These are phyloP conservation scores for Ascocoryne sarcoides DNA, from an alignment of 2,329 filamentous ascomycete genomes.

Conservation along the genomic window DNA sequence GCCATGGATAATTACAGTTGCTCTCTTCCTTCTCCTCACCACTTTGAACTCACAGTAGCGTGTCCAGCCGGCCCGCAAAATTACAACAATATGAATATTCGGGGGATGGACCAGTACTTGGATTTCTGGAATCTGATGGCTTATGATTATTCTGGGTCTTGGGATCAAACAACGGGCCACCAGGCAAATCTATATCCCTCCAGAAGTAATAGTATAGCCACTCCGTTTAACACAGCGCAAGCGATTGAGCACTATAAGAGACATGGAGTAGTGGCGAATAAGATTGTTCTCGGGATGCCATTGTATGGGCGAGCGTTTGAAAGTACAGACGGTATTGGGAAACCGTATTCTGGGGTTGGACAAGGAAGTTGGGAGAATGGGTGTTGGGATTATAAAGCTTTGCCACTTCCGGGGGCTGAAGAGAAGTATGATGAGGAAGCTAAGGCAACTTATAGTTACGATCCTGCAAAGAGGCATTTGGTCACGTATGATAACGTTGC, in stretches of 20 bases:
- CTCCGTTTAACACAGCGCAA: constrained; percentile 67
- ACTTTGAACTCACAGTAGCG: constrained; percentile 58
- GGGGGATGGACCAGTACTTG: constrained; percentile 54
- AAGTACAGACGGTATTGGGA: constrained; percentile 66
- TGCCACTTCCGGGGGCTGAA: constrained; percentile 59
- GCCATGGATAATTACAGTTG: constrained; percentile 50
- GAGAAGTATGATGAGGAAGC: constrained; percentile 56
- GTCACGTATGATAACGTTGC: constrained; percentile 70
- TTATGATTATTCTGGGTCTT: constrained; percentile 80
- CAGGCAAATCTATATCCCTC: constrained; percentile 69
- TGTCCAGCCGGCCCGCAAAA: constrained; percentile 55
- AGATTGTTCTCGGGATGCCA: constrained; percentile 86
- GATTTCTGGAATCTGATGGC: constrained; percentile 82
- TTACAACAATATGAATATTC: constrained; percentile 53
- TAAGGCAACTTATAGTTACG: constrained; percentile 71
- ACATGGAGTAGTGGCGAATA: constrained; percentile 55
- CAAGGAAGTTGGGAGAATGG: constrained; percentile 78
- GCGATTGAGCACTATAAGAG: constrained; percentile 64
- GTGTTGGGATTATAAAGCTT: constrained; percentile 79
- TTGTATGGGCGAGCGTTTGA: constrained; percentile 83
- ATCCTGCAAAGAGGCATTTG: constrained; percentile 52
- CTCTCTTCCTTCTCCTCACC: constrained; percentile 32
- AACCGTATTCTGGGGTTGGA: constrained; percentile 61
- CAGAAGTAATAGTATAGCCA: constrained; percentile 46
- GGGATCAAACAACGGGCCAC: constrained; percentile 66